Conservation (phyloP, 176 grass and related monocot species). For the Oryza brachyantha region DNA sequence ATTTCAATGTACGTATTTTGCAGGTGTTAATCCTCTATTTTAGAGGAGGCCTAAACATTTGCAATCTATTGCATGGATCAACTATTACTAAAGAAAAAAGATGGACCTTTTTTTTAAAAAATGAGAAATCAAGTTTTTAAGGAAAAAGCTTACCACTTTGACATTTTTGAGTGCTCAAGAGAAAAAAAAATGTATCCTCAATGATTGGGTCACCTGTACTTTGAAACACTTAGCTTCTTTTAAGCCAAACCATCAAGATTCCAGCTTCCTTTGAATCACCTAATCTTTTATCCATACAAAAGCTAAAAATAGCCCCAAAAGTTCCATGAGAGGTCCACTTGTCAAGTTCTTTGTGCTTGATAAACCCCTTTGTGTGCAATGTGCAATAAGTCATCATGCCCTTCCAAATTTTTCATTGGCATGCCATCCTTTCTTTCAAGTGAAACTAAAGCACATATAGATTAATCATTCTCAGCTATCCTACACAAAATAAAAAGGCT, state of each 20-base stretch:
- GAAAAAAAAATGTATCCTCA: background rate
- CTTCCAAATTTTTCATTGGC: background rate
- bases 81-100: background rate
- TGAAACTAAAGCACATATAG: background rate
- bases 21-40: background rate
- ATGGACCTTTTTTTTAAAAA: too few relatives aligned
- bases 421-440: background rate
- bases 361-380: background rate
- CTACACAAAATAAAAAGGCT: background rate
- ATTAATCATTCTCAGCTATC: background rate
- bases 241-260: background rate
- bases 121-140: background rate
- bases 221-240: background rate
- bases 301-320: background rate
- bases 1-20: background rate
- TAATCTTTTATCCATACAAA: background rate
- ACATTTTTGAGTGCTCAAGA: background rate
- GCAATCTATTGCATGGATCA: constrained; percentile 5
- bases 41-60: background rate
- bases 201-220: background rate
- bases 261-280: background rate
- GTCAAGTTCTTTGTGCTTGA: background rate
- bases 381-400: background rate
- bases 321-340: background rate
- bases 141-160: background rate